These are phyloP conservation scores for Capsella bursapastoris DNA, from an alignment of 345 rosid genomes.

Conservation along the genomic window DNA sequence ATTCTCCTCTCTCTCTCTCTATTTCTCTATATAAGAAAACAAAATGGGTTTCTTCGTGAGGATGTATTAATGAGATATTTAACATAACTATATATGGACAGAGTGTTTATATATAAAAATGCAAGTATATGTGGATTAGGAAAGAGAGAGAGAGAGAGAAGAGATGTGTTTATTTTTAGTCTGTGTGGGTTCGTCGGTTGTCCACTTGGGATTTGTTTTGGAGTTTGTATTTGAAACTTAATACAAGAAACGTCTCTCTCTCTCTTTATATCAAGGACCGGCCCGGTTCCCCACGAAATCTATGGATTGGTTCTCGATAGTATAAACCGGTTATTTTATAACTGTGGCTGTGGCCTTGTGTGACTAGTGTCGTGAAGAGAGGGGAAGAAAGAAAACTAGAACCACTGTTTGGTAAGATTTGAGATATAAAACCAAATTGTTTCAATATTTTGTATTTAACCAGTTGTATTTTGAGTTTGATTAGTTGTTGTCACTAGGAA, in stretches of 20 bases:
- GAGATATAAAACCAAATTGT: too few species aligned
- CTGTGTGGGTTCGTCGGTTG: slow-evolving; percentile 39
- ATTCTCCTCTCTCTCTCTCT: slow-evolving; percentile 8
- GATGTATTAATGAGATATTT: slow-evolving; percentile 25
- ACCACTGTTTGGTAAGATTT: too few species aligned
- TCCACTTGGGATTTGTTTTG: slow-evolving; percentile 54
- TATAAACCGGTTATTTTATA: slow-evolving; percentile 21
- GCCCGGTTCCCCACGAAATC: slow-evolving; percentile 30
- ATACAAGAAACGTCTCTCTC: slow-evolving; percentile 19
- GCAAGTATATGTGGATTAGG: slow-evolving; percentile 42
- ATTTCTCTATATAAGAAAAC: not conserved
- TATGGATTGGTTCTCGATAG: slow-evolving; percentile 19
- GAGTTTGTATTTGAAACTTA: slow-evolving; percentile 23
- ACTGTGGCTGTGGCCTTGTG: not conserved
- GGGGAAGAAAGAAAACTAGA: not conserved
- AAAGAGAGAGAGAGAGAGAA: slow-evolving; percentile 29
- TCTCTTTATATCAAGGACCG: slow-evolving; percentile 21
- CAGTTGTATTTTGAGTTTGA: not conserved
- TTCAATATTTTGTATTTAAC: not conserved
- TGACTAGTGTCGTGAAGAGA: not conserved
- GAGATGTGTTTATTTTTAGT: not conserved
- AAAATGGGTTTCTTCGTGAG: slow-evolving; percentile 27
- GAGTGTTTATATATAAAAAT: slow-evolving; percentile 29
- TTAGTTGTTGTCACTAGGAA: not conserved
- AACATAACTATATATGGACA: not conserved